A percentile compares a stretch with the other conserved stretches of the same genome.
phyloP scores from a whole-genome alignment of 208 protist species.

The Balamuthia mandrillaris region DNA sequence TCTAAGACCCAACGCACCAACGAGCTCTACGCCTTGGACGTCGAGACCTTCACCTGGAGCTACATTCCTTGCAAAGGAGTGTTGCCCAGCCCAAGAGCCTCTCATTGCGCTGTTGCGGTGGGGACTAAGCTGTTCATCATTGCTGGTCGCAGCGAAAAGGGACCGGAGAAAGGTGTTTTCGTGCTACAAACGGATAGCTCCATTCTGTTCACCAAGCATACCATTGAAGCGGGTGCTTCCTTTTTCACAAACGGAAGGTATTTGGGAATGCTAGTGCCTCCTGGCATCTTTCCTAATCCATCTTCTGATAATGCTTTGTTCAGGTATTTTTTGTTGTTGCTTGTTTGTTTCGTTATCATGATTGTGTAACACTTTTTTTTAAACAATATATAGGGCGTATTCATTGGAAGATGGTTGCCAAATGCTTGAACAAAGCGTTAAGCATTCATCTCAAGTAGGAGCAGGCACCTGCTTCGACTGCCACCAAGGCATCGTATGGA shows the following conservation, averaged over 20 bases:
- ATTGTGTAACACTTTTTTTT: too few relatives aligned
- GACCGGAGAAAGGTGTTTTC: background rate
- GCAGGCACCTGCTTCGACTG: background rate
- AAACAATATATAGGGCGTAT: too few relatives aligned
- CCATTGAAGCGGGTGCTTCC: background rate
- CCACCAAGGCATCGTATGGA: background rate
- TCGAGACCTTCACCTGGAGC: background rate
- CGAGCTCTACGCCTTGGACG: background rate
- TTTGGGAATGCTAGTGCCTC: background rate
- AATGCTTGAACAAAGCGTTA: background rate
- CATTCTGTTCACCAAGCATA: background rate
- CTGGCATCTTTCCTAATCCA: background rate
- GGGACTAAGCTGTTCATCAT: background rate
- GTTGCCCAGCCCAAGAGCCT: background rate
- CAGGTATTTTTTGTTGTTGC: too few relatives aligned
- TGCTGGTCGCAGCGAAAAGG: background rate
- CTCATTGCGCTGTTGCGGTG: background rate
- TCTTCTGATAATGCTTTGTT: background rate
- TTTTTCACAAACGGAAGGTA: background rate
- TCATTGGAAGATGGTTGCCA: background rate
- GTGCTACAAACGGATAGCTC: background rate
- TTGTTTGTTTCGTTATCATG: too few relatives aligned
- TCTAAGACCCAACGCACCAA: background rate
- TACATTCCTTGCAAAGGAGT: background rate
- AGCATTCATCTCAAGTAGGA: background rate